phyloP scores from a whole-genome alignment of 106 monocot species.

The Iris macrosiphon region DNA sequence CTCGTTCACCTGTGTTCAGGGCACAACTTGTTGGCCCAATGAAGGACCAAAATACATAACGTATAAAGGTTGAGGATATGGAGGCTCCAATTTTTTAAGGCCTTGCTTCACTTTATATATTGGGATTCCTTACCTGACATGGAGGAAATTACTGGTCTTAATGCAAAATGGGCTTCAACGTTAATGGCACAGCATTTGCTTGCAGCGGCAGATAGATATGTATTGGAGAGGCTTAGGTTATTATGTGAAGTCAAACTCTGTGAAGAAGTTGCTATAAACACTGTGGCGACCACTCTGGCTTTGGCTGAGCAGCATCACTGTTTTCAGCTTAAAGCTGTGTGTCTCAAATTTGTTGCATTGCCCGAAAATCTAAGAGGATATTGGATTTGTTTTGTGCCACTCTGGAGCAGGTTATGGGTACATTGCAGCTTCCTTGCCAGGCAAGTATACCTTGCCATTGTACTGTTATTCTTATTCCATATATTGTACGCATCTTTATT shows the following conservation, averaged over 20 bases:
- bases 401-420: too few species aligned
- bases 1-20: conserved; percentile 84
- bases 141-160: conserved; percentile 12
- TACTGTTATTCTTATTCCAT: too few species aligned
- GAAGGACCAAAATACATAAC: conserved; percentile 52
- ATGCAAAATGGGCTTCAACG: conserved; percentile 9
- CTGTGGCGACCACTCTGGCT: conserved; percentile 25
- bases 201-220: conserved; percentile 39
- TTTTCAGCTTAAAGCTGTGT: conserved; percentile 25
- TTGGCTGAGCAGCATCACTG: conserved; percentile 47
- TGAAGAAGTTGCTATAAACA: conserved; percentile 19
- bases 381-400: too few species aligned
- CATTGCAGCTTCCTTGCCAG: too few species aligned
- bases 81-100: conserved; percentile 83
- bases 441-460: too few species aligned
- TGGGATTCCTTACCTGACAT: conserved; percentile 23
- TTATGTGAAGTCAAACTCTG: conserved; percentile 31
- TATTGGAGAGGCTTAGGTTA: conserved; percentile 32
- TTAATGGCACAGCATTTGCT: conserved; percentile 36
- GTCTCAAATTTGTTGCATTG: conserved; percentile 23
- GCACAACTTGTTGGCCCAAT: conserved; percentile 90
- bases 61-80: conserved; percentile 73
- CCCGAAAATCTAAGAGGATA: conserved; percentile 15
- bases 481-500: too few species aligned
- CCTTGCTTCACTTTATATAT: conserved; percentile 24